phyloP scores from a whole-genome alignment of 2,329 filamentous ascomycete species.

The Cordyceps tenuipes region DNA sequence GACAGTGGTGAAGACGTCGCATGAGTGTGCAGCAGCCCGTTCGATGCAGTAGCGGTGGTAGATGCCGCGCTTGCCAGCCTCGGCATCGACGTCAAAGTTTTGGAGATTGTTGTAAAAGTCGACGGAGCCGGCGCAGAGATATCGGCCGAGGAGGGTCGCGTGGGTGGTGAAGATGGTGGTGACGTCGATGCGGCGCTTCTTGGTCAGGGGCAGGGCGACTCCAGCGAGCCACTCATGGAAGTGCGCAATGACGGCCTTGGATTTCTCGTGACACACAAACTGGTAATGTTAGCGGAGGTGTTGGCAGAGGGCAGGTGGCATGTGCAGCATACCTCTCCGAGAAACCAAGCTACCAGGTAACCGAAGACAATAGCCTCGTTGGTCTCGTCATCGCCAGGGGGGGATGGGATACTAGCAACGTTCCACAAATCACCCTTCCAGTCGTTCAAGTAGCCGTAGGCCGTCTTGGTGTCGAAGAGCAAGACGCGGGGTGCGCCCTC shows the following conservation, averaged over 20 bases:
- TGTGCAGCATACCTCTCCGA: conserved; percentile 68
- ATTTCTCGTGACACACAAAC: conserved; percentile 92
- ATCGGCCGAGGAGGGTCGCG: conserved; percentile 87
- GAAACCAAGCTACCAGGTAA: conserved; percentile 94
- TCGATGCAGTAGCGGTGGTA: conserved; percentile 99
- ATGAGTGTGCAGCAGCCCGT: conserved; percentile 80
- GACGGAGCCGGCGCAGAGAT: conserved; percentile 93
- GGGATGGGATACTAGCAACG: conserved; percentile 84
- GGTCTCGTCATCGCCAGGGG: conserved; percentile 84
- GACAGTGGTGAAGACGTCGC: conserved; percentile 96
- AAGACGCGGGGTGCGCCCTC: conserved; percentile 91
- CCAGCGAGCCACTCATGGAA: conserved; percentile 99
- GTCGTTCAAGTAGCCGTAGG: conserved; percentile 84
- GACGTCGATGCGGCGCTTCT: conserved; percentile 89
- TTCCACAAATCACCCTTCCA: conserved; percentile 98
- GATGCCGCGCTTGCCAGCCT: conserved; percentile 95
- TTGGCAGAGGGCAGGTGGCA: not conserved
- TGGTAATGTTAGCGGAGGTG: conserved; percentile 28
- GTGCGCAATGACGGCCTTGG: conserved; percentile 87
- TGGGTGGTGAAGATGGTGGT: conserved; percentile 99
- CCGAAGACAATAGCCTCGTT: conserved; percentile 97
- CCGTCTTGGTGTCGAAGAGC: conserved; percentile 90
- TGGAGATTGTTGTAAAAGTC: conserved; percentile 99
- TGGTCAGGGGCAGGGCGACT: conserved; percentile 83
- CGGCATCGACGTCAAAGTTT: conserved; percentile 90